These are phyloP conservation scores for Coniella vitis DNA, from an alignment of 2,329 filamentous ascomycete species.

Conservation along the genomic window DNA sequence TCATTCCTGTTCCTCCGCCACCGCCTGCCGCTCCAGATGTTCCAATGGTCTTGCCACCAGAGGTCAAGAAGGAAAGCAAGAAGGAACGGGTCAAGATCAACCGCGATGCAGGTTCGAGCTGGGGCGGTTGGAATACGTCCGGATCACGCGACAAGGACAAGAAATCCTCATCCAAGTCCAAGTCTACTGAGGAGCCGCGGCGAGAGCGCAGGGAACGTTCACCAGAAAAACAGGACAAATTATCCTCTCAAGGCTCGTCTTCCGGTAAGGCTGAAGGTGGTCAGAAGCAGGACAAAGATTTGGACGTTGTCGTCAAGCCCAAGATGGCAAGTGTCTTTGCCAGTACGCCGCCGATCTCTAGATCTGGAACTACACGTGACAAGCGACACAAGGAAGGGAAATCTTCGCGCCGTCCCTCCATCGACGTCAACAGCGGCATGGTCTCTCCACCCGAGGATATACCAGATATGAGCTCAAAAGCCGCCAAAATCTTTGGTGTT, in stretches of 20 bases:
- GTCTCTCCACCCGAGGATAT: constrained; percentile 65
- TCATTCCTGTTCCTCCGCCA: constrained; percentile 30
- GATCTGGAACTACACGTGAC: constrained; percentile 62
- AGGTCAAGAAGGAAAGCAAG: constrained; percentile 52
- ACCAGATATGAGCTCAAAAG: constrained; percentile 63
- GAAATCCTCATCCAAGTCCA: constrained; percentile 54
- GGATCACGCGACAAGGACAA: constrained; percentile 41
- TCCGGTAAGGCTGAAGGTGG: constrained; percentile 62
- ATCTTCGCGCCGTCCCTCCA: constrained; percentile 60
- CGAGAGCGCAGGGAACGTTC: constrained; percentile 39
- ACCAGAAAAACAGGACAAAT: constrained; percentile 56
- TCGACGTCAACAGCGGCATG: constrained; percentile 58
- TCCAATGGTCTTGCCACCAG: constrained; percentile 44
- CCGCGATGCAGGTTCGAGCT: constrained; percentile 58
- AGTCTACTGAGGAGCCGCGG: constrained; percentile 51
- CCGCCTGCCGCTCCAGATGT: constrained; percentile 42
- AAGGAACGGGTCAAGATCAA: constrained; percentile 74
- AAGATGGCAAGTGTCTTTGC: constrained; percentile 62
- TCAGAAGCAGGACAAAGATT: constrained; percentile 29
- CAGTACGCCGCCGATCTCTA: constrained; percentile 58
- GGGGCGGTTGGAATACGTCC: constrained; percentile 67
- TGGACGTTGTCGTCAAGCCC: constrained; percentile 46
- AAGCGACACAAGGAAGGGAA: constrained; percentile 51
- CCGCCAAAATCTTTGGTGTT: constrained; percentile 67
- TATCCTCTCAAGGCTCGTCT: constrained; percentile 60